Evolutionary conservation across 352 stramenopile species (phyloP), one percentile per base, ranked within the genome.

Genomic region (Peronospora farinosa): DNA sequence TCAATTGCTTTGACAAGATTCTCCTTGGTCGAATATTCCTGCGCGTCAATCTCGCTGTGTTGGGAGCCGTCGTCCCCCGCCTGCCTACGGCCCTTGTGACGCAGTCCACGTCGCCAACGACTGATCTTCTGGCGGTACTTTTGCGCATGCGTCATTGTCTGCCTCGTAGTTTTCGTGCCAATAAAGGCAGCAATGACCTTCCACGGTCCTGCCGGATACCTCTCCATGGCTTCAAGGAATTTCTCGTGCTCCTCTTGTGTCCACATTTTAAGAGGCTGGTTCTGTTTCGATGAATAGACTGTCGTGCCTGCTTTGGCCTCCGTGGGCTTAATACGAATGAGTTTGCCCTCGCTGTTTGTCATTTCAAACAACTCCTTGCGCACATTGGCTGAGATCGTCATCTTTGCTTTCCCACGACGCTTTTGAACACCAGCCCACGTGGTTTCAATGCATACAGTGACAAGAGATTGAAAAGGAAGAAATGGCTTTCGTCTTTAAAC

Each of bases 101-200:
- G 75, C 54, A 91, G 55, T 0, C 77, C 80, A 13, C 77, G 68
- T 56, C 84, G 75, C 33, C 76, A 74, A 4, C 80, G 72, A 52
- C 77, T 68, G 46, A 88, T 88, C 67, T 90, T 90, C 52, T 90
- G 79, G 12, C 79, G 76, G 62, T 90, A 90, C 64, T 90, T 90
- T 27, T 90, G 79, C 36, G 79, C 79, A 47, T 90, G 79, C 0
- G 79, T 90, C 79, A 90, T 90, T 31, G 97, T 98, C 68, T 99
- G 96, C n/a, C 95, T 86, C 7, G 92, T 74, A 2, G 82, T 93
- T 51, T 92, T 90, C 7, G 82, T 90, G 41, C 80, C 76, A 38
- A 94, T 87, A 54, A 84, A 76, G 39, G 87, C 80, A 3, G 81
- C 75, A n/a, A 94, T 78, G 17, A 80, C 84, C 65, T 92, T 90